Evolutionary conservation across 2,329 filamentous ascomycete genomes (phyloP).

Genomic region (Xylariales sp.): DNA sequence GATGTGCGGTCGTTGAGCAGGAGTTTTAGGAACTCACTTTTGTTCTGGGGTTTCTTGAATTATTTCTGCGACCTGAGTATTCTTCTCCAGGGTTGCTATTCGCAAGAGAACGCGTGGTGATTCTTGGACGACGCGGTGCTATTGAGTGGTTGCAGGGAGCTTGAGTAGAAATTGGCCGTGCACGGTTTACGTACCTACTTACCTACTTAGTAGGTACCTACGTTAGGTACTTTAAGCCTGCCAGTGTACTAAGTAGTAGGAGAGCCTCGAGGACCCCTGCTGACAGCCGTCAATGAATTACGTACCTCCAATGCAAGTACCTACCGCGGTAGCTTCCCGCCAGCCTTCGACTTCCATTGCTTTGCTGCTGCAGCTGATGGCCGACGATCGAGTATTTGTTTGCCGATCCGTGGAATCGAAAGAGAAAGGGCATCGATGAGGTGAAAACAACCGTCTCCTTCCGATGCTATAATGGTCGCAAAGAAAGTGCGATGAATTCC

Average conservation of each 20-base stretch:
- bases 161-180: not conserved
- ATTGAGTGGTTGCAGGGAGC: conserved; percentile 4
- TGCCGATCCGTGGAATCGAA: too few species aligned
- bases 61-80: too few species aligned
- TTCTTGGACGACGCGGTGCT: conserved; percentile 8
- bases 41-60: too few species aligned
- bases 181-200: not conserved
- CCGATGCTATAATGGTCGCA: conserved; percentile 34
- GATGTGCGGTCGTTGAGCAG: too few species aligned
- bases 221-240: too few species aligned
- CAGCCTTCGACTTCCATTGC: not conserved
- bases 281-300: conserved; percentile 1
- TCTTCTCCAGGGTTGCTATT: not conserved
- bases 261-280: not conserved
- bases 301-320: too few species aligned
- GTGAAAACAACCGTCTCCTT: conserved; percentile 1
- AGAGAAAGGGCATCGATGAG: not conserved
- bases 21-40: too few species aligned
- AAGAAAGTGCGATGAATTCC: conserved; percentile 40
- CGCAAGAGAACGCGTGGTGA: conserved; percentile 8
- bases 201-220: too few species aligned
- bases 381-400: too few species aligned
- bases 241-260: too few species aligned
- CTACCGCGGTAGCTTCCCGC: conserved; percentile 1
- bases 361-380: too few species aligned